Evolutionary conservation across 2,329 filamentous ascomycete species (phyloP).

Genomic region (Rachicladosporium sp.): DNA sequence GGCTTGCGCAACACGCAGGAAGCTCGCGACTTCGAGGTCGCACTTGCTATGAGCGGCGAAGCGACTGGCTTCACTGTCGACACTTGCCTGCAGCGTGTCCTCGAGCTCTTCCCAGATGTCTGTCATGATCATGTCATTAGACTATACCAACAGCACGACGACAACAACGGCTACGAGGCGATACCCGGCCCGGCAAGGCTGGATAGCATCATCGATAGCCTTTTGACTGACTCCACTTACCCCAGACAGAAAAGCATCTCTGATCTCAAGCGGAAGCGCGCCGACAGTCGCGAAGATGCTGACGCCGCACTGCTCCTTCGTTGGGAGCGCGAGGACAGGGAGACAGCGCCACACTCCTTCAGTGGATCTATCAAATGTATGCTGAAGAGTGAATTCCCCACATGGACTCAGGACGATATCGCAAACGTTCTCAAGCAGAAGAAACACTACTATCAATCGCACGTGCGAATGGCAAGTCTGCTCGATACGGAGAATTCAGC

Average conservation of each 20-base stretch:
- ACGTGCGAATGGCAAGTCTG: constrained; percentile 20
- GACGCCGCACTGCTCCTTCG: constrained; percentile 3
- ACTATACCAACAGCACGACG: constrained; percentile 1
- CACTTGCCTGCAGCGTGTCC: constrained; percentile 2
- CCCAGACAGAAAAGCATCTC: constrained; percentile 20
- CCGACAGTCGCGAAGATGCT: constrained; percentile 14
- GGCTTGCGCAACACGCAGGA: too few relatives aligned
- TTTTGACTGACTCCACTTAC: constrained; percentile 4
- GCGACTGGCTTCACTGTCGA: neutral
- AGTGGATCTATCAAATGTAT: constrained; percentile 14
- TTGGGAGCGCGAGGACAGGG: constrained; percentile 15
- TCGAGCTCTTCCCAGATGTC: constrained; percentile 10
- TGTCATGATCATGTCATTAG: constrained; percentile 12
- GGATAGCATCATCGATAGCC: constrained; percentile 1
- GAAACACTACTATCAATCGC: constrained; percentile 28
- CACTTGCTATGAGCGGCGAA: too few relatives aligned
- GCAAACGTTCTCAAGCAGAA: constrained; percentile 16
- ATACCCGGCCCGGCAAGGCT: neutral
- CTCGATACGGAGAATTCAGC: constrained; percentile 8
- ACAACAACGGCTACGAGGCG: neutral
- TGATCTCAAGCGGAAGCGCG: constrained; percentile 17
- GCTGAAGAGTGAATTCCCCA: constrained; percentile 31
- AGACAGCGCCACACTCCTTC: constrained; percentile 4
- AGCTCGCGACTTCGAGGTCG: too few relatives aligned
- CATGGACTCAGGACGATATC: constrained; percentile 26